A percentile compares a stretch with the other conserved stretches of the same genome.
Evolutionary conservation across 2,329 filamentous ascomycete species (phyloP).

Genomic region (Alternaria sp.): DNA sequence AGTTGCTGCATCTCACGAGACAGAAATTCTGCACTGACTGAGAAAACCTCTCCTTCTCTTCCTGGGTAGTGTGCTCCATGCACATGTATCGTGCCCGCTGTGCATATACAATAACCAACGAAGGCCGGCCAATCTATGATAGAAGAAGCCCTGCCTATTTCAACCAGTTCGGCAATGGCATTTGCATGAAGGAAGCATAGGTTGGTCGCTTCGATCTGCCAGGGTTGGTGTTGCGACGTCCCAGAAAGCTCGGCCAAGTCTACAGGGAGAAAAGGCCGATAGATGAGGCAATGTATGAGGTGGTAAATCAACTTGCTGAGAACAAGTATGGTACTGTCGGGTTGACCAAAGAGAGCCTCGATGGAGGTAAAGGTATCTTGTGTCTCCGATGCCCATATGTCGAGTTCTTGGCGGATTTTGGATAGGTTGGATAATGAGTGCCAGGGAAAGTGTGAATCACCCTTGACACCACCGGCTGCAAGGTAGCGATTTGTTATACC

Average conservation of each 20-base stretch:
- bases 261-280: slow-evolving; percentile 85
- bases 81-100: slow-evolving; percentile 86
- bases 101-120: slow-evolving; percentile 86
- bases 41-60: slow-evolving; percentile 70
- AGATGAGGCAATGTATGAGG: slow-evolving; percentile 85
- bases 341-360: slow-evolving; percentile 77
- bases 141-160: slow-evolving; percentile 77
- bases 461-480: slow-evolving; percentile 85
- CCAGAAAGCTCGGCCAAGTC: slow-evolving; percentile 82
- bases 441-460: slow-evolving; percentile 91
- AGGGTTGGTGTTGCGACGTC: slow-evolving; percentile 85
- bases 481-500: slow-evolving; percentile 86
- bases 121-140: slow-evolving; percentile 87
- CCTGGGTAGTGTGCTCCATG: slow-evolving; percentile 83
- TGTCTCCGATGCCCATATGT: slow-evolving; percentile 84
- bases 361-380: slow-evolving; percentile 81
- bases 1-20: slow-evolving; percentile 82
- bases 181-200: slow-evolving; percentile 88
- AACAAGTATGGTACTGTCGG: slow-evolving; percentile 79
- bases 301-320: slow-evolving; percentile 89
- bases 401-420: slow-evolving; percentile 84
- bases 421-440: slow-evolving; percentile 85
- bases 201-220: slow-evolving; percentile 92
- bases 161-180: slow-evolving; percentile 82
- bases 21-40: slow-evolving; percentile 73